phyloP scores from a whole-genome alignment of 2,329 filamentous ascomycete species.

The Ophiostoma sp. region DNA sequence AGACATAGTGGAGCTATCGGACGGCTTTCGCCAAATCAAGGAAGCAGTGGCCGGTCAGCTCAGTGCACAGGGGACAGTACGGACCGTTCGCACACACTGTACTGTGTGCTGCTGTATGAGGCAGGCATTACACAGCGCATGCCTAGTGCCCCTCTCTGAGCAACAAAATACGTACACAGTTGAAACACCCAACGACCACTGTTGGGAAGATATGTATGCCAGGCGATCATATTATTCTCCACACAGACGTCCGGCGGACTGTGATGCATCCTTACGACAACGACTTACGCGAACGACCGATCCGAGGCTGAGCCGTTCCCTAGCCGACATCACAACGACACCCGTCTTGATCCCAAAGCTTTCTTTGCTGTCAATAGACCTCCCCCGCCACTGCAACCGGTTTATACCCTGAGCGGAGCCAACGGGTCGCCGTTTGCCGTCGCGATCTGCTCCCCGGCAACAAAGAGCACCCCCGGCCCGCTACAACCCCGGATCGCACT shows the following conservation, averaged over 20 bases:
- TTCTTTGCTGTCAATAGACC: not conserved
- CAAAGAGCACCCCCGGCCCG: not conserved
- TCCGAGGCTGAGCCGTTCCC: not conserved
- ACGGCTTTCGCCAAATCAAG: not conserved
- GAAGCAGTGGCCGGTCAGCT: not conserved
- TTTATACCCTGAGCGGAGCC: not conserved
- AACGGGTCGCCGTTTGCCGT: not conserved
- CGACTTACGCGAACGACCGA: not conserved
- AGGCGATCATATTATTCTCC: conserved; percentile 4
- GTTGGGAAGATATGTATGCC: not conserved
- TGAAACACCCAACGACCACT: too few relatives aligned
- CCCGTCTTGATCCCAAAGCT: not conserved
- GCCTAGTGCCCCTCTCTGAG: not conserved
- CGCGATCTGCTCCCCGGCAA: not conserved
- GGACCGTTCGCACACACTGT: not conserved
- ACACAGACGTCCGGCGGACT: not conserved
- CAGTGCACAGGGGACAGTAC: not conserved
- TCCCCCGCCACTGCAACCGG: not conserved
- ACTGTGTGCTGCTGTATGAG: not conserved
- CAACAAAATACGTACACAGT: not conserved
- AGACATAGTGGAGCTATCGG: not conserved
- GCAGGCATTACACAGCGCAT: not conserved
- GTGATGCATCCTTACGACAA: not conserved
- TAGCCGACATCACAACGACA: not conserved
- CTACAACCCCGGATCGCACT: not conserved